Percentiles rank a stretch among this genome's conserved stretches.
These are phyloP conservation scores for Chytriomyces sp. DNA, from an alignment of 192 early-diverging fungal species.

Conservation along the genomic window DNA sequence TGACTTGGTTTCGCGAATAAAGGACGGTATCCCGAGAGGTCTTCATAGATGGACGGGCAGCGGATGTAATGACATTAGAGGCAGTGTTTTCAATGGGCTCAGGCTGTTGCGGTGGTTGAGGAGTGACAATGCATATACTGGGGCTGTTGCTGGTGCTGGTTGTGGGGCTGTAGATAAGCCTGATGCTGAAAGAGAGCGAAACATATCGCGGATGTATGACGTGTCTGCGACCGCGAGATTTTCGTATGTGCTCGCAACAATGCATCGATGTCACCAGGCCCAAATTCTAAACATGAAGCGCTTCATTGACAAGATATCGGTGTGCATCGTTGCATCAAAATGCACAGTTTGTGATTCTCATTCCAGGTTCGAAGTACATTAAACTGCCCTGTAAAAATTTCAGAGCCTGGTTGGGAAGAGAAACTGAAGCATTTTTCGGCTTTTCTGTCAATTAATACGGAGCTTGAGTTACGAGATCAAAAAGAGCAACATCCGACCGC, in stretches of 20 bases:
- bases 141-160: too few species aligned
- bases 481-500: background rate
- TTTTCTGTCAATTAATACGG: background rate
- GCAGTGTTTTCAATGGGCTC: slow-evolving; percentile 62
- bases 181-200: slow-evolving; percentile 60
- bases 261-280: slow-evolving; percentile 54
- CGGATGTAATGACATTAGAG: slow-evolving; percentile 52
- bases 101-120: too few species aligned
- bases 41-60: slow-evolving; percentile 36
- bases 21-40: slow-evolving; percentile 52
- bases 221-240: too few species aligned
- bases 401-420: slow-evolving; percentile 14
- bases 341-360: too few species aligned
- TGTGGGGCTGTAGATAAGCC: too few species aligned
- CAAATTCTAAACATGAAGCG: slow-evolving; percentile 49
- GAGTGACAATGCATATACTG: too few species aligned
- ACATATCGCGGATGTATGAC: slow-evolving; percentile 41
- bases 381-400: background rate
- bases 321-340: too few species aligned
- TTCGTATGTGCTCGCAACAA: background rate
- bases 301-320: slow-evolving; percentile 57
- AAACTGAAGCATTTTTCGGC: slow-evolving; percentile 28
- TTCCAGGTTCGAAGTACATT: background rate
- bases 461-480: slow-evolving; percentile 1
- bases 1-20: too few species aligned